These are phyloP conservation scores for Dinochytrium kinnereticum DNA, from an alignment of 371 early-diverging fungal species.

Conservation along the genomic window DNA sequence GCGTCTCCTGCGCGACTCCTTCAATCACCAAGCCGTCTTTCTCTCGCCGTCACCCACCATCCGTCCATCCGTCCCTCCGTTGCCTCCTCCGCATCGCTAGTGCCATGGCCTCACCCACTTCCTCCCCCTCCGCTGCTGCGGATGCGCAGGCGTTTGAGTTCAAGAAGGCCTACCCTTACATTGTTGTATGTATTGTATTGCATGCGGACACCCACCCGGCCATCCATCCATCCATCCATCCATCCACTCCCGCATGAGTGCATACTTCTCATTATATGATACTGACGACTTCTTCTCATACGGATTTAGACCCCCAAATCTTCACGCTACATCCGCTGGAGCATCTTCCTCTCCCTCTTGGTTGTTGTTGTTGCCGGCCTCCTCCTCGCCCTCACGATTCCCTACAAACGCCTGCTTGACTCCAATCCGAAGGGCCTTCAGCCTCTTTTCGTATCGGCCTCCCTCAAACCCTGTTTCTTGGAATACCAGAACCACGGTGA, in stretches of 20 bases:
- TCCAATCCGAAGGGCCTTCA: not conserved
- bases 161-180: too few relatives aligned
- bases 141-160: too few relatives aligned
- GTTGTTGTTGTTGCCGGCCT: not conserved
- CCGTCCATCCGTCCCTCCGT: too few relatives aligned
- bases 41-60: too few relatives aligned
- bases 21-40: too few relatives aligned
- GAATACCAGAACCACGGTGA: not conserved
- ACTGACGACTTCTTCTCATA: too few relatives aligned
- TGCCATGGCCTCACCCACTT: too few relatives aligned
- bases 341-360: not conserved
- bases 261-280: not conserved
- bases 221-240: not conserved
- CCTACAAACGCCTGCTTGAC: not conserved
- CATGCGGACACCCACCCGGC: not conserved
- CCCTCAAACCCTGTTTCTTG: not conserved
- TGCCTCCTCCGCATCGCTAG: too few relatives aligned
- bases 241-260: not conserved
- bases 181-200: too few relatives aligned
- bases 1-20: too few relatives aligned
- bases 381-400: not conserved
- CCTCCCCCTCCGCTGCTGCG: too few relatives aligned
- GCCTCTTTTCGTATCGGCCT: not conserved
- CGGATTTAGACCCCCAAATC: not conserved
- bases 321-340: not conserved